Evolutionary conservation across 2,329 filamentous ascomycete genomes (phyloP), one percentile per base, ranked within the genome.

Genomic region (Incumbomyces lentus): DNA sequence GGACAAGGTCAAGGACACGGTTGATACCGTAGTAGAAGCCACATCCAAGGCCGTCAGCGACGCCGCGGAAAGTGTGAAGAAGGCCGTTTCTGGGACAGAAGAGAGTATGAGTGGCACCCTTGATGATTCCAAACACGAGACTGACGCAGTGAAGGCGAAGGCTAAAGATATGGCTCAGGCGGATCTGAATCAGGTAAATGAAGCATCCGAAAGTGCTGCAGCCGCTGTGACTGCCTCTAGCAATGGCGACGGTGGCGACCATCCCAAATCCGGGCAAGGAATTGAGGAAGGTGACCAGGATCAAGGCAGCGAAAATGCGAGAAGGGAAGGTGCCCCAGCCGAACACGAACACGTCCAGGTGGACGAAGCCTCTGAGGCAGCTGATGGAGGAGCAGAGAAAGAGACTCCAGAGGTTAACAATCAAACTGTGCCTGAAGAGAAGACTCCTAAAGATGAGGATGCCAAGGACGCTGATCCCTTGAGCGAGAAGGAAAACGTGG

Each of bases 81-180:
- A 42, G 16, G 30, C 41, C 17, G 47, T 48, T 35, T 26, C 52
- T 2, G 52, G 49, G 16, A 18, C 33, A 16, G 38, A 30, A 14
- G 26, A 45, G 34, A 33, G 34, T 45, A 38, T 38, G 33, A 45
- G 34, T 26, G 12, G 14, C 38, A 26, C 33, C 14, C 34, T 45
- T 38, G 42, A 45, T 14, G 34, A 29, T n/a, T 29, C 30, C 33
- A 45, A 37, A 22, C 26, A 18, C 19, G 6, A 45, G 30, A 34
- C 42, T 45, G 42, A 45, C 34, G 17, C 11, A 22, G 18, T 45
- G 33, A 45, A 45, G 42, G 26, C 33, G 13, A 49, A 52, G 37
- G 46, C 53, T 18, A 50, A 49, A 39, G 34, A 50, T 38, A 45
- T 52, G 31, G 49, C 53, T 26, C 49, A 54, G 43, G 48, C 46